phyloP scores from a whole-genome alignment of 129 eudicot genomes.

The Pulicaria dysenterica region DNA sequence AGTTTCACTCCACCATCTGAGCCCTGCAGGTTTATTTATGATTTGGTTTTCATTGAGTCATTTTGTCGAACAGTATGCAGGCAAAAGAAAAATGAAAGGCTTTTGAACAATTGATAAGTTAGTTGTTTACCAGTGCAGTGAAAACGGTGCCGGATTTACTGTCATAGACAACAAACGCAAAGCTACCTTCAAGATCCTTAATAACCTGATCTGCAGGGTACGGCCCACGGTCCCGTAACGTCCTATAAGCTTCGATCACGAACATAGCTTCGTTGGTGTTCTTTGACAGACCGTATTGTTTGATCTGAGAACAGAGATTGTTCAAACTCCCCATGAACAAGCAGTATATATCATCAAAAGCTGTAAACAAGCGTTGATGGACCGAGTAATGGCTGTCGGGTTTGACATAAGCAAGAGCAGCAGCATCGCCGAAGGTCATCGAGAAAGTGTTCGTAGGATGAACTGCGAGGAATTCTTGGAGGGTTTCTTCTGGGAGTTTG shows the following conservation, averaged over 20 bases:
- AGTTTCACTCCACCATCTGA: constrained; percentile 88
- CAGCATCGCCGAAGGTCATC: constrained; percentile 62
- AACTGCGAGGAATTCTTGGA: constrained; percentile 50
- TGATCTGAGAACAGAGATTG: constrained; percentile 68
- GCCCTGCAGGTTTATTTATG: constrained; percentile 40
- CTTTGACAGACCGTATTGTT: constrained; percentile 77
- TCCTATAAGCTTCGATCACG: constrained; percentile 84
- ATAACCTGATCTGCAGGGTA: constrained; percentile 93
- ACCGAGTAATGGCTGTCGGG: constrained; percentile 21
- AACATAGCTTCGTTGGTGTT: constrained; percentile 82
- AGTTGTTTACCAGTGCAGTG: constrained; percentile 66
- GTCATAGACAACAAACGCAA: constrained; percentile 87
- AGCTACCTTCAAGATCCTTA: constrained; percentile 89
- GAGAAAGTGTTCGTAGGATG: constrained; percentile 68
- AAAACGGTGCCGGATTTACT: constrained; percentile 83
- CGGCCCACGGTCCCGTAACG: constrained; percentile 88
- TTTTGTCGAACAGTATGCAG: constrained; percentile 18
- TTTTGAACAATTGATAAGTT: background rate
- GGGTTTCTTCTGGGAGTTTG: constrained; percentile 66
- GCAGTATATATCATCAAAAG: constrained; percentile 73
- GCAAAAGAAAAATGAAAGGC: background rate
- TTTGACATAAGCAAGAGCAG: constrained; percentile 74
- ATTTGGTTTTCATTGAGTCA: background rate
- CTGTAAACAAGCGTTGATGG: constrained; percentile 65
- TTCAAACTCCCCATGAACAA: constrained; percentile 79